These are phyloP conservation scores for Colletotrichum lini DNA, from an alignment of 2,329 filamentous ascomycete species.

Conservation along the genomic window DNA sequence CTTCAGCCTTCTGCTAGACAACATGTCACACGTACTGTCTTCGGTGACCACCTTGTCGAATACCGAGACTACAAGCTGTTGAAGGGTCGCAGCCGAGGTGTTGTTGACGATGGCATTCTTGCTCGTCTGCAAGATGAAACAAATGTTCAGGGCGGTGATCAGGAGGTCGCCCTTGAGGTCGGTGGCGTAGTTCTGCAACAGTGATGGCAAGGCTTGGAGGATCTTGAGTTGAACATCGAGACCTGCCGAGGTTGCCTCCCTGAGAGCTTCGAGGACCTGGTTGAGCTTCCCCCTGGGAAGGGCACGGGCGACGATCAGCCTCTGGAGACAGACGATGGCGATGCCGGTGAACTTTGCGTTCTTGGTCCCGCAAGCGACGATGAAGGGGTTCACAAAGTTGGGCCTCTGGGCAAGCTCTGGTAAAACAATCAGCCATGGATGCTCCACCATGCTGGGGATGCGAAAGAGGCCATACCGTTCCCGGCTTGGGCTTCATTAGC, in stretches of 20 bases:
- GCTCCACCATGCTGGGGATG: constrained; percentile 44
- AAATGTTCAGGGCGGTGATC: constrained; percentile 88
- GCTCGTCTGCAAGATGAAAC: constrained; percentile 89
- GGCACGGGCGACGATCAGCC: constrained; percentile 86
- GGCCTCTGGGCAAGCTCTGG: constrained; percentile 86
- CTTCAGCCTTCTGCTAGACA: not conserved
- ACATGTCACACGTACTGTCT: constrained; percentile 72
- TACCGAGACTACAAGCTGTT: constrained; percentile 91
- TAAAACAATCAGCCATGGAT: constrained; percentile 32
- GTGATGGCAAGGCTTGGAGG: constrained; percentile 88
- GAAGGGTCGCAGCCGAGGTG: constrained; percentile 95
- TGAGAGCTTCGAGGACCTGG: constrained; percentile 89
- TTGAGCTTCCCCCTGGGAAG: constrained; percentile 84
- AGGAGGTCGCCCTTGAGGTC: constrained; percentile 87
- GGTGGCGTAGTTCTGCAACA: constrained; percentile 90
- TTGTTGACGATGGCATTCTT: constrained; percentile 96
- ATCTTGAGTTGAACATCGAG: constrained; percentile 97
- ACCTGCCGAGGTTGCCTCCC: constrained; percentile 84
- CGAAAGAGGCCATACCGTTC: constrained; percentile 66
- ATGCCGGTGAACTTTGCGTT: constrained; percentile 92
- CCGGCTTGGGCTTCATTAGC: constrained; percentile 83
- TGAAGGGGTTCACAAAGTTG: constrained; percentile 92
- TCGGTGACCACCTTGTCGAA: constrained; percentile 92
- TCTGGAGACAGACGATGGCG: constrained; percentile 89
- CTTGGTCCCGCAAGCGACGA: constrained; percentile 91